These are phyloP conservation scores for Coprinellus micaceus DNA, from an alignment of 768 basidiomycete species.

Conservation along the genomic window DNA sequence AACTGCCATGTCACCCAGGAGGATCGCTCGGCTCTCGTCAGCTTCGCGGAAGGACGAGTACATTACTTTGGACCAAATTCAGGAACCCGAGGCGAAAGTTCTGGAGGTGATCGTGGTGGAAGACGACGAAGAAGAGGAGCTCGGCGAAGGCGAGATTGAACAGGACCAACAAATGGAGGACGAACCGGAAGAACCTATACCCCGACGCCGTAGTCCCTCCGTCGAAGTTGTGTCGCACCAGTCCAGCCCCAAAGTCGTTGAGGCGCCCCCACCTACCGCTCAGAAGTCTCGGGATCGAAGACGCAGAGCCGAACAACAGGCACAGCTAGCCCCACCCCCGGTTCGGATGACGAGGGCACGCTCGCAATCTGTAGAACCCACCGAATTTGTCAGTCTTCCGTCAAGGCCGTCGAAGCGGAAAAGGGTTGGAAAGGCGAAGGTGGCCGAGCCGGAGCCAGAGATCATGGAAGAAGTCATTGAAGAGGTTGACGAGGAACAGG, in stretches of 20 bases:
- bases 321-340: background rate
- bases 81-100: background rate
- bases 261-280: background rate
- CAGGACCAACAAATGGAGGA: background rate
- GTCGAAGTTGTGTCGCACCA: too few species aligned
- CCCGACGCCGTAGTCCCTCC: background rate
- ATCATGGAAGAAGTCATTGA: background rate
- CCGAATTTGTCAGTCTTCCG: background rate
- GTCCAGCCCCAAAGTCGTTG: too few species aligned
- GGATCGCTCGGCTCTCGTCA: background rate
- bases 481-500: background rate
- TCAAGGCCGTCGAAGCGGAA: background rate
- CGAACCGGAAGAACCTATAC: background rate
- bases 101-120: background rate
- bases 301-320: background rate
- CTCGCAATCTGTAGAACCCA: constrained; percentile 4
- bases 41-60: background rate
- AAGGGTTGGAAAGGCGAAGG: background rate
- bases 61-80: background rate
- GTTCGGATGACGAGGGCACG: constrained; percentile 3
- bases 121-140: background rate
- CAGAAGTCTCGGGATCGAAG: background rate
- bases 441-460: background rate
- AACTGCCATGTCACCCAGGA: too few species aligned
- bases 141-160: background rate